A percentile compares a stretch with the other conserved stretches of the same genome.
Conservation (phyloP, 2,329 filamentous ascomycete genomes). For the Aureobasidium sp. region DNA sequence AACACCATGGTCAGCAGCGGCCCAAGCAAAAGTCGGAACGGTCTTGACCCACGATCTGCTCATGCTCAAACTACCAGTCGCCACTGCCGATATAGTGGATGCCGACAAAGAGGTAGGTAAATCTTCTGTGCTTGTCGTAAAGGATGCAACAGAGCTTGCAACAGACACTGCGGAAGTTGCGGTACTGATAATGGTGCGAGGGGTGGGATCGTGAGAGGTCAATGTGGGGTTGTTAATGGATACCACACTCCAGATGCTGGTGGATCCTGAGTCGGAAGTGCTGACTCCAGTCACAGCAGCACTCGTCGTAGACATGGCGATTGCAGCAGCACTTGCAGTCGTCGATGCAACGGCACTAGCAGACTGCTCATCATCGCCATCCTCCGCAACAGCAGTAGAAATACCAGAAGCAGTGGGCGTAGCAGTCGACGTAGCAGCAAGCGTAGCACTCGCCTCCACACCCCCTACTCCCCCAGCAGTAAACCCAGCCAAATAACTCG, state of each 20-base stretch:
- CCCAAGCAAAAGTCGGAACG: constrained; percentile 40
- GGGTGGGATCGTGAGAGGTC: no score
- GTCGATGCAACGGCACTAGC: no score
- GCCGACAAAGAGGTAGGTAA: not conserved
- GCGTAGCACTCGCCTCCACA: not conserved
- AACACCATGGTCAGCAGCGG: constrained; percentile 17
- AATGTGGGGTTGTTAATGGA: no score
- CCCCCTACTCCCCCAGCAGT: not conserved
- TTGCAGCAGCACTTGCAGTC: not conserved
- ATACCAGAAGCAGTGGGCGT: not conserved
- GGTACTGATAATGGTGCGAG: no score
- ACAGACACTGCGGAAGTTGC: not conserved
- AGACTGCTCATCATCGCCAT: not conserved
- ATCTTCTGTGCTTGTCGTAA: not conserved
- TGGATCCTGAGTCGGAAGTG: not conserved
- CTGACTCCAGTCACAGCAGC: not conserved
- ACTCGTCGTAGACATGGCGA: not conserved
- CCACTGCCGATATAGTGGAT: not conserved
- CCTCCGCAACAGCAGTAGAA: not conserved
- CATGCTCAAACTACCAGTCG: not conserved
- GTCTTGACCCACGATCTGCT: constrained; percentile 8
- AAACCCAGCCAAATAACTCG: constrained; percentile 38
- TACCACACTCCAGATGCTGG: not conserved
- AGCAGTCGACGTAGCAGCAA: not conserved
- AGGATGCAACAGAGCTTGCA: not conserved